These are phyloP conservation scores for Naganishia friedmannii DNA, from an alignment of 768 basidiomycete genomes.

Conservation along the genomic window DNA sequence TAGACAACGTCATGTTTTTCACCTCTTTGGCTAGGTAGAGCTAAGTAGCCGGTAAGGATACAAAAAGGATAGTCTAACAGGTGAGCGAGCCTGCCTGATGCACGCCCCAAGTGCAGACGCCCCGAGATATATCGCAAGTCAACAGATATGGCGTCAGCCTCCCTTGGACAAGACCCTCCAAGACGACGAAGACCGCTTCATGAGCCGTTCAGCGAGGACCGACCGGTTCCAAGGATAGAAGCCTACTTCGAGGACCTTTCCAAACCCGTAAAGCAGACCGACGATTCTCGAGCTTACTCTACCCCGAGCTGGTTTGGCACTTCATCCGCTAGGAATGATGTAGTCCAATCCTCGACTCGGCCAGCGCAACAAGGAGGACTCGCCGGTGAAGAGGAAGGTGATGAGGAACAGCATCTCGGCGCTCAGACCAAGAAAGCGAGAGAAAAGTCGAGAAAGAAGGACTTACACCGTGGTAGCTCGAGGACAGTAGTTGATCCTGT, in stretches of 20 bases:
- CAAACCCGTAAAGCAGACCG: conserved; percentile 2
- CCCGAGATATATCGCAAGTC: background rate
- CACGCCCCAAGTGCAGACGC: no score
- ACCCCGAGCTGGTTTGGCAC: background rate
- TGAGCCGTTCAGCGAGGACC: conserved; percentile 8
- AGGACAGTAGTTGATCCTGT: conserved; percentile 24
- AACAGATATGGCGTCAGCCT: conserved; percentile 10
- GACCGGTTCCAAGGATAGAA: conserved; percentile 14
- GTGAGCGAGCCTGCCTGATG: no score
- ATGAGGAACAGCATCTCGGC: conserved; percentile 18
- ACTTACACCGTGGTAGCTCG: conserved; percentile 26
- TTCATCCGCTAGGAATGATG: background rate
- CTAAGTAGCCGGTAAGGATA: no score
- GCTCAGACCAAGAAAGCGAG: conserved; percentile 1
- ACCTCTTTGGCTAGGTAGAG: no score
- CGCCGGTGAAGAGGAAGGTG: background rate
- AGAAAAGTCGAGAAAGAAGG: conserved; percentile 11
- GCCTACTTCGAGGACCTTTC: conserved; percentile 23
- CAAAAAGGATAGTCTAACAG: no score
- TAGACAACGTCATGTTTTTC: no score
- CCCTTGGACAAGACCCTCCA: conserved; percentile 16
- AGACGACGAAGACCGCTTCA: background rate
- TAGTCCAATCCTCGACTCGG: no score
- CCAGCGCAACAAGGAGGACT: background rate
- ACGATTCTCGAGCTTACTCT: background rate